A percentile compares a stretch with the other conserved stretches of the same genome.
phyloP scores from a whole-genome alignment of 495 filamentous ascomycete species.

The Rusavskia elegans region DNA sequence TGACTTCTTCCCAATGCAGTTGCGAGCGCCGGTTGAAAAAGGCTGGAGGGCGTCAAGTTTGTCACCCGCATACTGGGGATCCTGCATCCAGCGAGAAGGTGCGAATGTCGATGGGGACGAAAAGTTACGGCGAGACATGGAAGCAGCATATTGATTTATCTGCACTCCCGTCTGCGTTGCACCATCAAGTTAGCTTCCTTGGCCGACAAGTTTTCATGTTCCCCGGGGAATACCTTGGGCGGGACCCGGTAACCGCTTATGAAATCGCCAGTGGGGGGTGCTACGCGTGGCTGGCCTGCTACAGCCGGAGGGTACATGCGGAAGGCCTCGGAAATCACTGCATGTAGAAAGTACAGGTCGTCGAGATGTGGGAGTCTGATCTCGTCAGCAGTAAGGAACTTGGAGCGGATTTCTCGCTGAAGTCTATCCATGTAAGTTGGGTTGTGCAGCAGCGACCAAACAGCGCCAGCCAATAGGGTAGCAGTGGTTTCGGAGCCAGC shows the following conservation, averaged over 20 bases:
- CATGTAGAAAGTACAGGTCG: constrained; percentile 29
- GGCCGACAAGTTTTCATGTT: neutral
- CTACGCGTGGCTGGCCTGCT: constrained; percentile 28
- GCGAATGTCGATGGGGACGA: constrained; percentile 11
- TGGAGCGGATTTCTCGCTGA: constrained; percentile 22
- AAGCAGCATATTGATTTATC: constrained; percentile 24
- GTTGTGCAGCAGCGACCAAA: constrained; percentile 32
- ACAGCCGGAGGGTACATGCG: constrained; percentile 37
- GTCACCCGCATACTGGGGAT: constrained; percentile 2
- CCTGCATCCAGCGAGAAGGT: constrained; percentile 10
- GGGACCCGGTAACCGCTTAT: constrained; percentile 6
- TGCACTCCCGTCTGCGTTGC: constrained; percentile 17
- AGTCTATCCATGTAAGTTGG: constrained; percentile 20
- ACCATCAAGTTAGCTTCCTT: constrained; percentile 1
- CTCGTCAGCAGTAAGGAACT: constrained; percentile 17
- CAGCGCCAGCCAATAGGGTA: constrained; percentile 29
- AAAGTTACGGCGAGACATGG: constrained; percentile 15
- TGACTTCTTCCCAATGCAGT: constrained; percentile 13
- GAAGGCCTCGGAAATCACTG: constrained; percentile 35
- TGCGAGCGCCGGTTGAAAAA: constrained; percentile 7
- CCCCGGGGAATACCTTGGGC: neutral
- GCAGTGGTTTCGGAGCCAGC: constrained; percentile 45
- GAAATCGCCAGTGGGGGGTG: constrained; percentile 24
- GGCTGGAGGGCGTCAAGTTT: constrained; percentile 4
- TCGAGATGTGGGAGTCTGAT: constrained; percentile 22